A percentile compares a stretch with the other conserved stretches of the same genome.
These are phyloP conservation scores for Hyaloperonospora arabidopsidis DNA, from an alignment of 352 stramenopile species.

Conservation along the genomic window DNA sequence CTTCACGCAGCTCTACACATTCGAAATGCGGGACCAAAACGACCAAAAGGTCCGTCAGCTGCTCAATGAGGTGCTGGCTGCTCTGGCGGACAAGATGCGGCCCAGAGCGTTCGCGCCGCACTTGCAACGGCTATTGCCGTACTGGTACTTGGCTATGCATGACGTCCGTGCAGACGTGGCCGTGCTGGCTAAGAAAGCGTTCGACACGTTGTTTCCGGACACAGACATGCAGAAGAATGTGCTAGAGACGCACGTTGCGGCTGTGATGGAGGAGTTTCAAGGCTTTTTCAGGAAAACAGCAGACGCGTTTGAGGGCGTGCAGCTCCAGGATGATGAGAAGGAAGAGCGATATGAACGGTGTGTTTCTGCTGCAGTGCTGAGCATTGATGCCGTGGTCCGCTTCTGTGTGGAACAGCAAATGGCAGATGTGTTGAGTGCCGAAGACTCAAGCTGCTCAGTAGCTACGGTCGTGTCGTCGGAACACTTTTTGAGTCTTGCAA, in stretches of 20 bases:
- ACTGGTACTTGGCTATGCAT: slow-evolving; percentile 79
- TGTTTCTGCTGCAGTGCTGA: slow-evolving; percentile 51
- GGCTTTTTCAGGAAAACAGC: slow-evolving; percentile 53
- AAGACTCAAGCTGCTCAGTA: slow-evolving; percentile 31
- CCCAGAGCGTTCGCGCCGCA: slow-evolving; percentile 65
- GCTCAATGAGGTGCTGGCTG: slow-evolving; percentile 62
- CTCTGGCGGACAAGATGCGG: slow-evolving; percentile 50
- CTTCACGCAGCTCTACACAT: slow-evolving; percentile 70
- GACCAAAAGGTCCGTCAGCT: slow-evolving; percentile 73
- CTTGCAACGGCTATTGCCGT: slow-evolving; percentile 60
- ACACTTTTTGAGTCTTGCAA: slow-evolving; percentile 50
- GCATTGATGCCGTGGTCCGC: slow-evolving; percentile 46
- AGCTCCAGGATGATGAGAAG: slow-evolving; percentile 51
- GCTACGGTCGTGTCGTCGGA: slow-evolving; percentile 48
- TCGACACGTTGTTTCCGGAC: slow-evolving; percentile 46
- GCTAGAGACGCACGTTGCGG: slow-evolving; percentile 33
- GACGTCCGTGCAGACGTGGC: slow-evolving; percentile 58
- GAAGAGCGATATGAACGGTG: slow-evolving; percentile 73
- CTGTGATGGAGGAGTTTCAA: slow-evolving; percentile 57
- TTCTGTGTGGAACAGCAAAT: slow-evolving; percentile 40
- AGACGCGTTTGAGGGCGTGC: slow-evolving; percentile 53
- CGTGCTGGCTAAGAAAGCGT: slow-evolving; percentile 36
- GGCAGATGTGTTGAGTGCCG: slow-evolving; percentile 33
- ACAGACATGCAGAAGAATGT: slow-evolving; percentile 24
- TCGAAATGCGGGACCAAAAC: slow-evolving; percentile 79